Evolutionary conservation across 176 grass and related monocot genomes (phyloP).

Genomic region (Poa pratensis): DNA sequence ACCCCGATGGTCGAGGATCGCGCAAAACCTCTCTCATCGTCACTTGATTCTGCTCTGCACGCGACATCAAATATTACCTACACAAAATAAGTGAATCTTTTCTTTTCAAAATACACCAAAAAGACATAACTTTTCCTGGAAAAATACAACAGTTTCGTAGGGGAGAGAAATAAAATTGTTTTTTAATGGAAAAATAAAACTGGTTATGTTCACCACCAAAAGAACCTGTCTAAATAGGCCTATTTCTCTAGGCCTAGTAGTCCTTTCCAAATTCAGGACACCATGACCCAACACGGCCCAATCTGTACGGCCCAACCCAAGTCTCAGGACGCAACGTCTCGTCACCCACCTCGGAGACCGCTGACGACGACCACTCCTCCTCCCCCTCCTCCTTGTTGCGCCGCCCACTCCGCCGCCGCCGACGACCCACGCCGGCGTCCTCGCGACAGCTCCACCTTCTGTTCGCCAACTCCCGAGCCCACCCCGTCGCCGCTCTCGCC

Average conservation of each 20-base stretch:
- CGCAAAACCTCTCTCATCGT: too few relatives aligned
- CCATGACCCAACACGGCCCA: background rate
- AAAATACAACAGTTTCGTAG: too few relatives aligned
- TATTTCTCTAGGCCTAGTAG: background rate
- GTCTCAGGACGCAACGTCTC: background rate
- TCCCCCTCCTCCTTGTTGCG: background rate
- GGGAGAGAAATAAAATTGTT: too few relatives aligned
- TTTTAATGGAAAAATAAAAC: too few relatives aligned
- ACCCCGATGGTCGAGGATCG: too few relatives aligned
- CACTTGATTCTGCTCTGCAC: too few relatives aligned
- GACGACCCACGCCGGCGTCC: background rate
- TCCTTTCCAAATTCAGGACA: background rate
- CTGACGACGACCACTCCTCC: background rate
- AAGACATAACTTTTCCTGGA: too few relatives aligned
- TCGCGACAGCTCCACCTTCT: background rate
- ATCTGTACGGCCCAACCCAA: background rate
- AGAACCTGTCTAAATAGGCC: background rate
- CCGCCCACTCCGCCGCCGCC: background rate
- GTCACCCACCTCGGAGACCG: background rate
- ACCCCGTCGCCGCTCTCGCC: background rate
- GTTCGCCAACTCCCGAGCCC: background rate
- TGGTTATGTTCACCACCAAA: too few relatives aligned
- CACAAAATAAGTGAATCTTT: too few relatives aligned
- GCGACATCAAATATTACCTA: too few relatives aligned
- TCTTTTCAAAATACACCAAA: too few relatives aligned